Percentiles rank a stretch among this genome's conserved stretches.
Conservation (phyloP, 208 protist species). For the Trypanosoma scelopori region DNA sequence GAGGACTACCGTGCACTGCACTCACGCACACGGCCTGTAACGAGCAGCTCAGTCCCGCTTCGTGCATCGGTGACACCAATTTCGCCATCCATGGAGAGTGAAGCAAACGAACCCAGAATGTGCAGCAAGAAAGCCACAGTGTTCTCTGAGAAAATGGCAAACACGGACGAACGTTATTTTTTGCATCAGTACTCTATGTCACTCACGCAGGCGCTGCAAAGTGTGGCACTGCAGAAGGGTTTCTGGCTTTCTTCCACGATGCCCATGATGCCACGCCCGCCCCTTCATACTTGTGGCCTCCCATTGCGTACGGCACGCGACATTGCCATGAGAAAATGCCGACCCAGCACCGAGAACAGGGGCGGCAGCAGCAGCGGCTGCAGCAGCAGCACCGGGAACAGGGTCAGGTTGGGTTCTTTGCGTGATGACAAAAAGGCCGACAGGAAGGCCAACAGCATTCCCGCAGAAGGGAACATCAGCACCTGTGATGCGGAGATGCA, state of each 20-base stretch:
- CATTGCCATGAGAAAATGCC: conserved; percentile 25
- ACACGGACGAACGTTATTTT: conserved; percentile 13
- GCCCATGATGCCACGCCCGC: conserved; percentile 24
- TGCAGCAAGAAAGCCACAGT: neutral
- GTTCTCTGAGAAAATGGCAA: neutral
- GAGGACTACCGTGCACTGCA: conserved; percentile 30
- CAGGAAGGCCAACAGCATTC: too few relatives aligned
- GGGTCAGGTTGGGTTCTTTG: too few relatives aligned
- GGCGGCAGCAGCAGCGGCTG: too few relatives aligned
- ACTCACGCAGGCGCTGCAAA: conserved; percentile 22
- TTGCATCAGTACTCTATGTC: conserved; percentile 19
- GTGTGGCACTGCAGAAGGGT: conserved; percentile 23
- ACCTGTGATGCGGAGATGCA: neutral
- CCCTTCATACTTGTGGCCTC: conserved; percentile 30
- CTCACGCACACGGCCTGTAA: neutral
- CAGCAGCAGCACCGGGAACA: neutral
- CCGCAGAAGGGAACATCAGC: neutral
- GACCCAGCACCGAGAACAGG: neutral
- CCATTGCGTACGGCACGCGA: conserved; percentile 24
- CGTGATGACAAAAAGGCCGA: too few relatives aligned
- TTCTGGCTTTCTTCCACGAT: conserved; percentile 28
- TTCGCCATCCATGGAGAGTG: neutral
- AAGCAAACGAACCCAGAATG: neutral
- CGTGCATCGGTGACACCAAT: neutral
- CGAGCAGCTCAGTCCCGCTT: neutral